phyloP scores from a whole-genome alignment of 768 basidiomycete genomes.

The Boletus pseudopeckii region DNA sequence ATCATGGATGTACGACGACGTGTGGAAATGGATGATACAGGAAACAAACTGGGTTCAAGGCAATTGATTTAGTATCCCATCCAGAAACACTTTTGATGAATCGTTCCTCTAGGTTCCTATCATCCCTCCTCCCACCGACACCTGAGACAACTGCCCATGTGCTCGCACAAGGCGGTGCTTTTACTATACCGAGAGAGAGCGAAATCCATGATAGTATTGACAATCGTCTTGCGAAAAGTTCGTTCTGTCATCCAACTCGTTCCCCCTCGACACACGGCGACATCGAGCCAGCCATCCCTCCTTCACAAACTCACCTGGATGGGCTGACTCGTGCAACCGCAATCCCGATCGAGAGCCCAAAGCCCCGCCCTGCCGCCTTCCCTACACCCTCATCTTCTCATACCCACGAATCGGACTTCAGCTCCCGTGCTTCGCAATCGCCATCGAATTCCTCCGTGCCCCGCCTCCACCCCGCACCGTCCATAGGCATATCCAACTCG shows the following conservation, averaged over 20 bases:
- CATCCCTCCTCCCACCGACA: conserved; percentile 73
- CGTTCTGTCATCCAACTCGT: neutral
- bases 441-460: conserved; percentile 19
- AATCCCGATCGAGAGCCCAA: conserved; percentile 18
- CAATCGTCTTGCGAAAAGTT: neutral
- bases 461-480: conserved; percentile 8
- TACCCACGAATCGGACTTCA: conserved; percentile 13
- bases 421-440: conserved; percentile 29
- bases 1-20: conserved; percentile 70
- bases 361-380: conserved; percentile 7
- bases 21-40: conserved; percentile 67
- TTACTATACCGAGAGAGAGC: conserved; percentile 6
- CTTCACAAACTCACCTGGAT: neutral
- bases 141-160: conserved; percentile 67
- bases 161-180: conserved; percentile 59
- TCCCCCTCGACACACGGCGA: neutral
- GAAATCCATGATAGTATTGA: neutral
- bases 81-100: neutral
- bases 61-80: neutral
- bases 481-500: neutral
- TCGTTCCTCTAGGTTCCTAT: conserved; percentile 46
- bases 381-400: conserved; percentile 23
- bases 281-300: neutral
- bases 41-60: conserved; percentile 17
- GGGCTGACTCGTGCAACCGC: conserved; percentile 11